phyloP scores from a whole-genome alignment of 495 filamentous ascomycete genomes.

The Talaromyces borbonicus region DNA sequence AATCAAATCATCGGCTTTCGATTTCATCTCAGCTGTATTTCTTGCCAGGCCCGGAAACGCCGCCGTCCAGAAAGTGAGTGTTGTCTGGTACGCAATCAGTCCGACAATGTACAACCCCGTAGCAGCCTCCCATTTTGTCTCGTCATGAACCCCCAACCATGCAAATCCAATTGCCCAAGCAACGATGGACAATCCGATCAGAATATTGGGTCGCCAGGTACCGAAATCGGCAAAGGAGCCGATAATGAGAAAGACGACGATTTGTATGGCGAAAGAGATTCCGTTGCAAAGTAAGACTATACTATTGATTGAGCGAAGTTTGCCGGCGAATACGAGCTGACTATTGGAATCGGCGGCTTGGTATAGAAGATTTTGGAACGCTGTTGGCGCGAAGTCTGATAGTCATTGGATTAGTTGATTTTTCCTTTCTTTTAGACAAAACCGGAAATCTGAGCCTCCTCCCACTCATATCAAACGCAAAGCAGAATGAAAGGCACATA shows the following conservation, averaged over 20 bases:
- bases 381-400: slow-evolving; percentile 52
- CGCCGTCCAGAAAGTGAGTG: slow-evolving; percentile 40
- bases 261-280: slow-evolving; percentile 42
- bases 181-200: slow-evolving; percentile 34
- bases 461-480: no score
- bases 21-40: slow-evolving; percentile 40
- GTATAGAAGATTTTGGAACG: slow-evolving; percentile 52
- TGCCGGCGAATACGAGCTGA: slow-evolving; percentile 37
- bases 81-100: slow-evolving; percentile 39
- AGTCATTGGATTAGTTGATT: slow-evolving; percentile 2
- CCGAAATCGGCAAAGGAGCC: slow-evolving; percentile 43
- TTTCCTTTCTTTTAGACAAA: neutral
- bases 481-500: slow-evolving; percentile 17
- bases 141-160: slow-evolving; percentile 33
- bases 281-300: slow-evolving; percentile 41
- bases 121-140: slow-evolving; percentile 37
- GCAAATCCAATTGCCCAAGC: slow-evolving; percentile 41
- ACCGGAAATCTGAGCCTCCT: no score
- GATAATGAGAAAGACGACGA: slow-evolving; percentile 38
- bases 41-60: slow-evolving; percentile 37
- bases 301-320: slow-evolving; percentile 33
- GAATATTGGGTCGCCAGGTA: slow-evolving; percentile 28
- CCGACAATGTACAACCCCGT: slow-evolving; percentile 40
- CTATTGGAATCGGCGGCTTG: slow-evolving; percentile 44
- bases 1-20: slow-evolving; percentile 41